Base-by-base conservation (phyloP, 352 stramenopile species). In the Pythium dissotocum region DNA sequence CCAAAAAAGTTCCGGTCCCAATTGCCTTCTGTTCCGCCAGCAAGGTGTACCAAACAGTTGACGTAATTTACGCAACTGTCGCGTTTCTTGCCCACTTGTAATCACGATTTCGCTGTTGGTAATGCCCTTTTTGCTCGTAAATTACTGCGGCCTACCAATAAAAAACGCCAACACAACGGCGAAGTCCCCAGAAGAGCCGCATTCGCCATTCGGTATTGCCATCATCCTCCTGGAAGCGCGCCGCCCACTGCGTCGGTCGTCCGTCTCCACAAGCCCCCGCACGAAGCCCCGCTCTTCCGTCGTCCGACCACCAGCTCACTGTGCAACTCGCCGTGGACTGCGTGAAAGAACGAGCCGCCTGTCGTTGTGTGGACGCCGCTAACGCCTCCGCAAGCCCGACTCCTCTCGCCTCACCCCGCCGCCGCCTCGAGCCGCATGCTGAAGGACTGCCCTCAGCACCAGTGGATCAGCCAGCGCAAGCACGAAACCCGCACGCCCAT, bases 381-480 rank as follows among this genome's bases (percentile, higher is more conserved):
- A 52, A 18, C 12, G 44, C 44, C 44, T 28, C 18, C 44, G 10
- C 44, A 52, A 52, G n/a, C 4, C 44, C 44, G 44, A 52, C 44
- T 52, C 44, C 44, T 9, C 26, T 16, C 44, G 18, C 16, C 44
- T 10, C 44, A 4, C n/a, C 44, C 2, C 44, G 44, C 28, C 26
- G 12, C 33, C 32, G 21, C 32, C 58, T 12, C 28, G 28, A 58
- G 32, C n/a, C 61, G 61, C 52, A 95, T 96, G 88, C 88, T 96
- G 55, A 94, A 94, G 82, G 79, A 94, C 77, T 96, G 88, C 65
- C 88, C 88, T 65, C 88, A 96, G 82, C 88, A 96, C 75, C 88
- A 96, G 86, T 96, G 85, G 85, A 93, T 96, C 73, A 89, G 78
- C 76, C 85, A 92, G 72, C 88, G 88, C 79, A 91, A 85, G 72